Evolutionary conservation across 768 basidiomycete species (phyloP), one percentile per base, ranked within the genome.

Genomic region (Tricholomella constricta): DNA sequence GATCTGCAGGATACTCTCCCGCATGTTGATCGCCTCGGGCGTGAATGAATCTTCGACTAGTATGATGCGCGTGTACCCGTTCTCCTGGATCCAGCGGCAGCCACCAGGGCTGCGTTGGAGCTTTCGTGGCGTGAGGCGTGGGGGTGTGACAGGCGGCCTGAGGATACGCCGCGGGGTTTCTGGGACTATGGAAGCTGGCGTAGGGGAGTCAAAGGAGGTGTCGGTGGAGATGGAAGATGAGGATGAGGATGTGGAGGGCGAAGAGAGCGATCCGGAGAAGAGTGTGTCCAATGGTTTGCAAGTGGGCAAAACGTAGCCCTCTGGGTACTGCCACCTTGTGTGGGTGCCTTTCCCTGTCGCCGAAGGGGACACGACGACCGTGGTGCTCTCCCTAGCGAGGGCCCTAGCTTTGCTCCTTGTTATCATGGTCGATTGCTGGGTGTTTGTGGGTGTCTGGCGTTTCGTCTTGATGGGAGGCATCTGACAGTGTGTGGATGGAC

Each of bases 81-180:
- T 29, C 20, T 44, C 17, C 27, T 45, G 34, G 49, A 43, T 34
- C 57, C 57, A 58, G 17, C 41, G 41, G 19, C 44, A 50, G 23
- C 34, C 22, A n/a, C 25, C 37, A 6, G 57, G 57, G 42, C 57
- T 58, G 36, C 53, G 57, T 41, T 55, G 57, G 9, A 58, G 45
- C 29, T 52, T 48, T 45, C 48, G 12, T n/a, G 53, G 53, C 6
- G 45, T 36, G 35, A 51, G 50, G 11, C 42, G 49, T 3, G 57
- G 57, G 1, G 53, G 53, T 2, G 57, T 58, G 17, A 45, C 51
- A 14, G 43, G 46, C 4, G 40, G 45, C 9, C 11, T 45, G 17
- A 51, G 26, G 20, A 4, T 42, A 23, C 37, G 49, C 23, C 32
- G 50, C 2, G 57, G 53, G 23, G 56, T 58, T 17, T 29, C 26